Conservation (phyloP, 208 protist species). For the Trichomonas gallinae region DNA sequence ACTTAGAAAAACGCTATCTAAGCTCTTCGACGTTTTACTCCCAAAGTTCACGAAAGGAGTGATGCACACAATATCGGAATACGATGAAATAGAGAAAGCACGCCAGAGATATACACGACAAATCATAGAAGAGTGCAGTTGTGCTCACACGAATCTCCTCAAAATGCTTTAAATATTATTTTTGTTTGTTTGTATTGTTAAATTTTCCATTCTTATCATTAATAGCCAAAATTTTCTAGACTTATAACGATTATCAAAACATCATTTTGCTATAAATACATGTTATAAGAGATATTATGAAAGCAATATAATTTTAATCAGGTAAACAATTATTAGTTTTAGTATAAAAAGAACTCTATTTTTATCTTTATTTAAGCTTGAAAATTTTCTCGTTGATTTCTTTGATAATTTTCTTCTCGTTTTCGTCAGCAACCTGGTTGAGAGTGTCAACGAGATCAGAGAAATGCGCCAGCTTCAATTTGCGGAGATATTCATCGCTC, state of each 20-base stretch:
- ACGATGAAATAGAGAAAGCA: background rate
- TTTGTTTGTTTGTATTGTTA: too few relatives aligned
- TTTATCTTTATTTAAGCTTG: too few relatives aligned
- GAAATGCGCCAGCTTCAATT: background rate
- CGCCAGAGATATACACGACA: background rate
- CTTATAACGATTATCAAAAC: too few relatives aligned
- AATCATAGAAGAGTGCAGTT: background rate
- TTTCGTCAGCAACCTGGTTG: background rate
- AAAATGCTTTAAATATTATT: too few relatives aligned
- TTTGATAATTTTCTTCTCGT: background rate
- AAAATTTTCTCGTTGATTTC: background rate
- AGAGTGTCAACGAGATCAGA: background rate
- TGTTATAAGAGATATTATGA: too few relatives aligned
- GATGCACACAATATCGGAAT: background rate
- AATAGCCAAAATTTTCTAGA: too few relatives aligned
- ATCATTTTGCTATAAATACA: too few relatives aligned
- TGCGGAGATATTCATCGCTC: background rate
- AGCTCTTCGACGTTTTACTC: background rate
- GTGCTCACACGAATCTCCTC: background rate
- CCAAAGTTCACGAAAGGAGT: background rate
- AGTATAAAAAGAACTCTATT: too few relatives aligned
- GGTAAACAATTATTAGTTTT: too few relatives aligned
- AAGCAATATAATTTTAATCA: too few relatives aligned
- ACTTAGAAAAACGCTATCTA: background rate
- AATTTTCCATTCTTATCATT: too few relatives aligned